Evolutionary conservation across 2,329 filamentous ascomycete genomes (phyloP).

Genomic region (Penicillium sp.): DNA sequence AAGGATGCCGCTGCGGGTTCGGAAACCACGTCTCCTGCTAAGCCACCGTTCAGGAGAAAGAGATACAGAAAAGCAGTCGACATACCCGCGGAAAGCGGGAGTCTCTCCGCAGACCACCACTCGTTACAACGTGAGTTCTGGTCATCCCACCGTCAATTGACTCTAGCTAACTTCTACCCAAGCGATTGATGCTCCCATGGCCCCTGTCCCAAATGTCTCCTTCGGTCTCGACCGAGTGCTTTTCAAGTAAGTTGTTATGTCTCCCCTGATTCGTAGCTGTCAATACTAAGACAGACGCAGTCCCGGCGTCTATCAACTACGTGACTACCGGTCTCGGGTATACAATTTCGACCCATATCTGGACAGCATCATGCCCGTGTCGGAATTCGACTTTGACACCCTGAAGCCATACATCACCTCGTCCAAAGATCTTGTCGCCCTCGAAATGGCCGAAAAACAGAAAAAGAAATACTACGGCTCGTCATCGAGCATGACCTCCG

Average conservation of each 20-base stretch:
- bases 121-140: conserved; percentile 21
- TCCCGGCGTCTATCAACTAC: conserved; percentile 83
- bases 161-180: conserved; percentile 9
- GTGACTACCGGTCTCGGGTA: conserved; percentile 80
- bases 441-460: conserved; percentile 62
- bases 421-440: conserved; percentile 71
- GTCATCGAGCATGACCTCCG: conserved; percentile 91
- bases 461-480: conserved; percentile 84
- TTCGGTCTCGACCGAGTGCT: conserved; percentile 84
- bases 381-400: conserved; percentile 87
- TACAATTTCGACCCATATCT: conserved; percentile 98
- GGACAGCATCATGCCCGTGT: conserved; percentile 84
- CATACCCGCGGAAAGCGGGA: conserved; percentile 13
- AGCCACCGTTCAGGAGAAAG: neutral
- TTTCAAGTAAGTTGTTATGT: conserved; percentile 63
- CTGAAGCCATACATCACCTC: conserved; percentile 87
- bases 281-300: conserved; percentile 29
- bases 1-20: neutral
- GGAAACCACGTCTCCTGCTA: neutral
- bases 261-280: neutral
- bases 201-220: conserved; percentile 59
- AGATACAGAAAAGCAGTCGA: conserved; percentile 12
- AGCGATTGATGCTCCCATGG: conserved; percentile 45
- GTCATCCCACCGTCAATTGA: neutral
- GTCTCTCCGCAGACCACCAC: conserved; percentile 10